These are phyloP conservation scores for Trametes villosa DNA, from an alignment of 768 basidiomycete genomes.

Conservation along the genomic window DNA sequence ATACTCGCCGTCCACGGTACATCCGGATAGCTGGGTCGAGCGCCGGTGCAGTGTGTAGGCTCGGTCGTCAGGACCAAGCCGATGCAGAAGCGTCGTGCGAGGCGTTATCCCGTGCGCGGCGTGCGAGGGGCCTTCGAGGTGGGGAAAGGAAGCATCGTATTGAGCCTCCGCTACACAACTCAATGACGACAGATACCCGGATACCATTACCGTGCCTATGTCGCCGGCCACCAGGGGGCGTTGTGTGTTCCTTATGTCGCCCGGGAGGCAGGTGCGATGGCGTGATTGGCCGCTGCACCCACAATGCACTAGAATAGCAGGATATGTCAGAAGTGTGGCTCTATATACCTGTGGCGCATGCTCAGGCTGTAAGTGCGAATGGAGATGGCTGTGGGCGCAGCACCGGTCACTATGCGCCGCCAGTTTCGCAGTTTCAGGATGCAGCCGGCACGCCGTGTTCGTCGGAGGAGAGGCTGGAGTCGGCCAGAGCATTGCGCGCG, in stretches of 20 bases:
- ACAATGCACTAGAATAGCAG: neutral
- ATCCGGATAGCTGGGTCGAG: too few relatives aligned
- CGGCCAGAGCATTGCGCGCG: neutral
- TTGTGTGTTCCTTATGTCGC: neutral
- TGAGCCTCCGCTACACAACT: too few relatives aligned
- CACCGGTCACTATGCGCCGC: neutral
- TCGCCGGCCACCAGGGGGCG: too few relatives aligned
- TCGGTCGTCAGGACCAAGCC: neutral
- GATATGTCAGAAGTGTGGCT: too few relatives aligned
- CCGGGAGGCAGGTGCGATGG: neutral
- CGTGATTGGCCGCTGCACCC: neutral
- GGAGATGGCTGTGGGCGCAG: neutral
- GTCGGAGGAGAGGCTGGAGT: slow-evolving; percentile 1
- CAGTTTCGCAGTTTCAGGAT: neutral
- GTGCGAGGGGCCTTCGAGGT: neutral
- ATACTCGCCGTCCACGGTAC: too few relatives aligned
- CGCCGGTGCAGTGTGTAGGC: neutral
- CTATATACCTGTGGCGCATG: too few relatives aligned
- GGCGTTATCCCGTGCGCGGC: neutral
- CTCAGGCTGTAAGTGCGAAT: neutral
- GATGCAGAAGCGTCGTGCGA: neutral
- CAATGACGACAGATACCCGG: too few relatives aligned
- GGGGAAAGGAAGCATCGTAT: too few relatives aligned
- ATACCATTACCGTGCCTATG: neutral
- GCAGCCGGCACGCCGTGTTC: neutral